phyloP scores from a whole-genome alignment of 176 grass and related monocot genomes.

The Oryza rufipogon region DNA sequence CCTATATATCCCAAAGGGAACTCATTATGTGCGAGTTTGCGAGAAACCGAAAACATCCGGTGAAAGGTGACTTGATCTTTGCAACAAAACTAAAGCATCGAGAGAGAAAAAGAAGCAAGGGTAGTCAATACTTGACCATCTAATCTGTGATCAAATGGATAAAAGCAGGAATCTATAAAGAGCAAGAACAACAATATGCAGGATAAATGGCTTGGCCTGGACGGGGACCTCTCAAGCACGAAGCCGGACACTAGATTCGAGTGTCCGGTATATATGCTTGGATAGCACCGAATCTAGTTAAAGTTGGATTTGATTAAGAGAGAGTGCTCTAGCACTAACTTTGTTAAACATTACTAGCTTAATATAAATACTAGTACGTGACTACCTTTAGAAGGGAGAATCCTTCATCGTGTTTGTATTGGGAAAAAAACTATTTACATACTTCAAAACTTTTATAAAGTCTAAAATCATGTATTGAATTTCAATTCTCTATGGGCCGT shows the following conservation, averaged over 20 bases:
- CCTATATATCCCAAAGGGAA: too few relatives aligned
- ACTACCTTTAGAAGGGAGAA: not conserved
- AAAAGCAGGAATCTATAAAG: not conserved
- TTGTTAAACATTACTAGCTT: not conserved
- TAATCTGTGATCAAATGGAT: not conserved
- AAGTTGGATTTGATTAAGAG: not conserved
- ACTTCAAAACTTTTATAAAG: too few relatives aligned
- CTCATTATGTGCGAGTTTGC: not conserved
- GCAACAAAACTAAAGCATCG: not conserved
- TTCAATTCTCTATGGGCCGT: too few relatives aligned
- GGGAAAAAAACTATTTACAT: too few relatives aligned
- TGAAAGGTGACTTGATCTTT: not conserved
- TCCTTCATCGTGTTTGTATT: too few relatives aligned
- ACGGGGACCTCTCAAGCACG: conserved; percentile 12
- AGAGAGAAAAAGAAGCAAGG: not conserved
- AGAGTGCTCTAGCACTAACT: not conserved
- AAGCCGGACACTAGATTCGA: not conserved
- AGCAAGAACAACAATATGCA: not conserved
- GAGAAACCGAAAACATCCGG: not conserved
- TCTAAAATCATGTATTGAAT: too few relatives aligned
- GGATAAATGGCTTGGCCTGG: not conserved
- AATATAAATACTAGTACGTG: not conserved
- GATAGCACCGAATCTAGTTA: not conserved
- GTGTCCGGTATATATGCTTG: not conserved
- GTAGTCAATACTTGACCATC: not conserved